Evolutionary conservation across 2,329 filamentous ascomycete genomes (phyloP).

Genomic region (Coccinonectria pachysandricola): DNA sequence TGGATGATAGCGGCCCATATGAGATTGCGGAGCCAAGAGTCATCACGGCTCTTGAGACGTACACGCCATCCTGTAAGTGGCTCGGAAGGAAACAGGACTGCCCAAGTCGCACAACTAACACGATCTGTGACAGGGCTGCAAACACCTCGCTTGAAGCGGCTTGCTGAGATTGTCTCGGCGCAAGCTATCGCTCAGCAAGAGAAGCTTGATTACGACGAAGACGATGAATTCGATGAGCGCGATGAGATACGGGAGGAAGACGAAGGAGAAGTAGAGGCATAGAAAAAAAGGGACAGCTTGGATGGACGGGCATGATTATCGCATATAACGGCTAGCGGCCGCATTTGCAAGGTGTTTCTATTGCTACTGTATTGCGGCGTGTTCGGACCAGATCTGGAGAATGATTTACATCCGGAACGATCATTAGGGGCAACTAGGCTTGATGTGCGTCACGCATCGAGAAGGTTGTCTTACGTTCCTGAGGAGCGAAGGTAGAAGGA

Average conservation of each 20-base stretch:
- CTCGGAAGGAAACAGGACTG: neutral
- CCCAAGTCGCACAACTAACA: slow-evolving; percentile 20
- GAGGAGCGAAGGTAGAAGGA: no score
- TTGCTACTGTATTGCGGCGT: slow-evolving; percentile 17
- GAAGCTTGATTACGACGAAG: slow-evolving; percentile 53
- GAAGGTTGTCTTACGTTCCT: no score
- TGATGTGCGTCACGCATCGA: no score
- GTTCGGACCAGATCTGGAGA: slow-evolving; percentile 15
- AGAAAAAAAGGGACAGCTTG: slow-evolving; percentile 16
- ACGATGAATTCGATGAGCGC: slow-evolving; percentile 37
- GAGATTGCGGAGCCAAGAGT: slow-evolving; percentile 95
- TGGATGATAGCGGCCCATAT: slow-evolving; percentile 97
- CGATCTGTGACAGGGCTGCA: slow-evolving; percentile 63
- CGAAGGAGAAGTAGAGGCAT: slow-evolving; percentile 29
- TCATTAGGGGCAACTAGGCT: no score
- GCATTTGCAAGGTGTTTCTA: slow-evolving; percentile 21
- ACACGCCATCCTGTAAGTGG: slow-evolving; percentile 85
- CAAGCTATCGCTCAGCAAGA: slow-evolving; percentile 95
- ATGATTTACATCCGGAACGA: no score
- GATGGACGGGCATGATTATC: slow-evolving; percentile 14
- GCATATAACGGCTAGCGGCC: slow-evolving; percentile 20
- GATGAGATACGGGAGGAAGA: slow-evolving; percentile 41
- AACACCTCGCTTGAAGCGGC: slow-evolving; percentile 85
- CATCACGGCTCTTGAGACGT: slow-evolving; percentile 94
- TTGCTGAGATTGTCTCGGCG: slow-evolving; percentile 96